phyloP scores from a whole-genome alignment of 768 basidiomycete species.

The Strobilomyces echinocephalus region DNA sequence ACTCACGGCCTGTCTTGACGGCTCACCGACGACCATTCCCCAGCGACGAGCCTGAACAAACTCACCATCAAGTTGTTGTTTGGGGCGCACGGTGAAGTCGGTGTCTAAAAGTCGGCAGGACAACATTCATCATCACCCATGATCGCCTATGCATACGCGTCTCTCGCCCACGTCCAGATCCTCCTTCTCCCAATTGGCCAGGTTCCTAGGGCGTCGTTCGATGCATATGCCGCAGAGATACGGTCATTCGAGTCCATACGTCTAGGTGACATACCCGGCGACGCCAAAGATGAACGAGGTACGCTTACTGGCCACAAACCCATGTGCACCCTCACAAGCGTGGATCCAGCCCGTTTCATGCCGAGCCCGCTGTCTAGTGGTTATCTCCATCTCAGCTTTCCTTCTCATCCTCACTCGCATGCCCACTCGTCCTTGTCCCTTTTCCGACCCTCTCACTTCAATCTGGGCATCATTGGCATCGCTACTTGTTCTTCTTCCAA shows the following conservation, averaged over 20 bases:
- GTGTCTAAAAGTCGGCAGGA: conserved; percentile 14
- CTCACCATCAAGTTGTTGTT: conserved; percentile 27
- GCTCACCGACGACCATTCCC: background rate
- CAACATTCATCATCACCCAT: conserved; percentile 31
- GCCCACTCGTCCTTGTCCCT: conserved; percentile 66
- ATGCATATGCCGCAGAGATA: conserved; percentile 71
- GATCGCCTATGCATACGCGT: conserved; percentile 71
- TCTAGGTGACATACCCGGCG: conserved; percentile 78
- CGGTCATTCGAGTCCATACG: conserved; percentile 67
- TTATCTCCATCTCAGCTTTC: conserved; percentile 74
- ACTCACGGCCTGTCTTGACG: conserved; percentile 53
- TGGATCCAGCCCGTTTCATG: conserved; percentile 68
- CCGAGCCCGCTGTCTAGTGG: conserved; percentile 73
- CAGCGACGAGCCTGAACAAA: background rate
- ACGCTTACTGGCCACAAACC: conserved; percentile 15
- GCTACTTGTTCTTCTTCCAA: conserved; percentile 61
- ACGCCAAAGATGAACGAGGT: conserved; percentile 76
- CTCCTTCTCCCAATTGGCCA: conserved; percentile 83
- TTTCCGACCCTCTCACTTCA: conserved; percentile 75
- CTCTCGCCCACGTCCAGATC: conserved; percentile 80
- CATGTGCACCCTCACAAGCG: background rate
- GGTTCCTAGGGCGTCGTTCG: conserved; percentile 64
- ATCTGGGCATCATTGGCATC: conserved; percentile 85
- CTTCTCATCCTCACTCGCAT: conserved; percentile 67
- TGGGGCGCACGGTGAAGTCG: too few relatives aligned